Conservation (phyloP, 148 eudicot genomes). For the Chenopodium album region DNA sequence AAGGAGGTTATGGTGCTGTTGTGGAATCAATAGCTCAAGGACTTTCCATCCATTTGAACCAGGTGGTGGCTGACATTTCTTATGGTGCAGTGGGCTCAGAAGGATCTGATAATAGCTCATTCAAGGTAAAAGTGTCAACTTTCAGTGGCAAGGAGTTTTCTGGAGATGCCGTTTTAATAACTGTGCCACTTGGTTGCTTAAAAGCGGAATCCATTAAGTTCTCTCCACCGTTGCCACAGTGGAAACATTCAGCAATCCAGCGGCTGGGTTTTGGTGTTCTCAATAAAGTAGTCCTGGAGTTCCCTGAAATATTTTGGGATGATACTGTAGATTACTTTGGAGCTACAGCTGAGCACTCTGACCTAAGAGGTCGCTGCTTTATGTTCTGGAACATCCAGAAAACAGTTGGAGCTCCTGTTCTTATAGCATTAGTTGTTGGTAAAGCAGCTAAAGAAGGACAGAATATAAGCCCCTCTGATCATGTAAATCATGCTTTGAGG, state of each 20-base stretch:
- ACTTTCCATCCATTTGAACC: constrained; percentile 68
- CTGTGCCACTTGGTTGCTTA: constrained; percentile 94
- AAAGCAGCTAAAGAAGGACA: constrained; percentile 94
- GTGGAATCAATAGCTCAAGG: constrained; percentile 85
- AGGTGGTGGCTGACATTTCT: constrained; percentile 69
- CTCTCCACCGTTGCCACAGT: constrained; percentile 82
- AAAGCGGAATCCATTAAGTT: constrained; percentile 75
- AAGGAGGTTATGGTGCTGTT: constrained; percentile 93
- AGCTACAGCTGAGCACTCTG: constrained; percentile 86
- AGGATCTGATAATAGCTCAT: constrained; percentile 33
- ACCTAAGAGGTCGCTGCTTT: constrained; percentile 82
- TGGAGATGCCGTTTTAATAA: constrained; percentile 87
- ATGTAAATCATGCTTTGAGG: constrained; percentile 71
- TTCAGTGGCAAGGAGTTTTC: constrained; percentile 58
- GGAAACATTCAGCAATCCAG: constrained; percentile 87
- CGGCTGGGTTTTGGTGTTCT: constrained; percentile 96
- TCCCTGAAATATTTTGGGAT: constrained; percentile 92
- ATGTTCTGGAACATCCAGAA: constrained; percentile 99
- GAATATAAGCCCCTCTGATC: constrained; percentile 54
- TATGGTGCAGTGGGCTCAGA: constrained; percentile 35
- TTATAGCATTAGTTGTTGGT: constrained; percentile 95
- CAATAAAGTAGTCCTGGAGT: constrained; percentile 90
- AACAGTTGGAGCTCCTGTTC: constrained; percentile 94
- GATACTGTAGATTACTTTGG: constrained; percentile 97
- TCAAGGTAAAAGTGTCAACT: constrained; percentile 69